Evolutionary conservation across 805 yeast species (phyloP).

Genomic region (Ogataea parapolymorpha): DNA sequence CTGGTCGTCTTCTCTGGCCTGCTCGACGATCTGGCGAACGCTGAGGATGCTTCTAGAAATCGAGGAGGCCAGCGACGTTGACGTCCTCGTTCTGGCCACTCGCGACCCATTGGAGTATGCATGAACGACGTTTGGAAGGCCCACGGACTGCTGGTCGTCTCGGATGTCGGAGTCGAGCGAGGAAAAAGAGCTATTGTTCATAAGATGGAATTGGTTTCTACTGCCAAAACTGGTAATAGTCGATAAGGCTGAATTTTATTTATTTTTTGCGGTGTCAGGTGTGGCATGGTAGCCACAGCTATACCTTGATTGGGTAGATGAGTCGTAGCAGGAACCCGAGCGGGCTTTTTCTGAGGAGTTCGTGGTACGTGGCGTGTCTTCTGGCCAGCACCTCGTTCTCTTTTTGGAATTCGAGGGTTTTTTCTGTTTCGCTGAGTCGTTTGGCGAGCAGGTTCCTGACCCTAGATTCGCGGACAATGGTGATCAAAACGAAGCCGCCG

Average conservation of each 20-base stretch:
- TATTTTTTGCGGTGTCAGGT: background rate
- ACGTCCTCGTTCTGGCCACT: constrained; percentile 2
- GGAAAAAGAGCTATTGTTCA: constrained; percentile 1
- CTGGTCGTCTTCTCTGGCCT: constrained; percentile 24
- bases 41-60: constrained; percentile 15
- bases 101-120: background rate
- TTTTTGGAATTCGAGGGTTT: background rate
- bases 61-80: constrained; percentile 10
- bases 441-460: background rate
- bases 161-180: constrained; percentile 3
- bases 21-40: constrained; percentile 16
- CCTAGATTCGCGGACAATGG: constrained; percentile 47
- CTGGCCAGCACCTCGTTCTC: background rate
- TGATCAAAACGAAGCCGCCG: constrained; percentile 39
- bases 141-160: background rate
- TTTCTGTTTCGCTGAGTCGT: background rate
- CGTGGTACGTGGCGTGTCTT: background rate
- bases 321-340: background rate
- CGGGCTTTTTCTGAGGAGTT: background rate
- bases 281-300: background rate
- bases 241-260: background rate
- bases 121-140: background rate
- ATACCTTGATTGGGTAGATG: constrained; percentile 4
- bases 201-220: background rate
- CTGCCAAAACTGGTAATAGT: background rate